Evolutionary conservation across 2,329 filamentous ascomycete genomes (phyloP).

Genomic region (Alternaria brassicicola): DNA sequence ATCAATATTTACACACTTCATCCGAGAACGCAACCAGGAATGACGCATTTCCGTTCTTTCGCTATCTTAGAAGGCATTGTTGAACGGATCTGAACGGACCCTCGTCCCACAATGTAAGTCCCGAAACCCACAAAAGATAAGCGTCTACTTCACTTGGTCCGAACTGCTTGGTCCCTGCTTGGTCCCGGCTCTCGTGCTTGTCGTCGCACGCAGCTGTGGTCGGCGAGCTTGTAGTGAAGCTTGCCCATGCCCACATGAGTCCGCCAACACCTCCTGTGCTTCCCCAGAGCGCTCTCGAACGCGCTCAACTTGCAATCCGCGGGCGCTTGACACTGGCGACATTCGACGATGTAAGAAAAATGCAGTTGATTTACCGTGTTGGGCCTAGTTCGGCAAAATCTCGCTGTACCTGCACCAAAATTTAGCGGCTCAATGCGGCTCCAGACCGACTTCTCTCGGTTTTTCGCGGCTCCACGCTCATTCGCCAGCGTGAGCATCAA

Average conservation of each 20-base stretch:
- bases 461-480: conserved; percentile 6
- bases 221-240: conserved; percentile 1
- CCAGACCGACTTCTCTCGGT: conserved; percentile 7
- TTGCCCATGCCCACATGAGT: background rate
- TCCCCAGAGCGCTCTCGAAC: conserved; percentile 11
- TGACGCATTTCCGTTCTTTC: conserved; percentile 4
- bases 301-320: background rate
- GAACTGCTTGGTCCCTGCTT: conserved; percentile 2
- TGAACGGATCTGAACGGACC: conserved; percentile 6
- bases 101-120: conserved; percentile 6
- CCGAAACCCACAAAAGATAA: conserved; percentile 16
- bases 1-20: conserved; percentile 2
- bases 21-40: background rate
- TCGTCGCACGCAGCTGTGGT: conserved; percentile 1
- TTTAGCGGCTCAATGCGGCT: conserved; percentile 12
- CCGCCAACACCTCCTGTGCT: background rate
- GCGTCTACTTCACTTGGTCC: conserved; percentile 9
- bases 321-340: conserved; percentile 7
- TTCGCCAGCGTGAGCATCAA: conserved; percentile 6
- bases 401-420: conserved; percentile 7
- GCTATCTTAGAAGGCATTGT: conserved; percentile 6
- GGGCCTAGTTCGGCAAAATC: conserved; percentile 3
- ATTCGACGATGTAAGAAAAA: conserved; percentile 3
- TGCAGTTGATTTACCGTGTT: background rate
- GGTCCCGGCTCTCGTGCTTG: conserved; percentile 3